Conservation (phyloP, 768 basidiomycete genomes). For the Austroboletus eburneus region DNA sequence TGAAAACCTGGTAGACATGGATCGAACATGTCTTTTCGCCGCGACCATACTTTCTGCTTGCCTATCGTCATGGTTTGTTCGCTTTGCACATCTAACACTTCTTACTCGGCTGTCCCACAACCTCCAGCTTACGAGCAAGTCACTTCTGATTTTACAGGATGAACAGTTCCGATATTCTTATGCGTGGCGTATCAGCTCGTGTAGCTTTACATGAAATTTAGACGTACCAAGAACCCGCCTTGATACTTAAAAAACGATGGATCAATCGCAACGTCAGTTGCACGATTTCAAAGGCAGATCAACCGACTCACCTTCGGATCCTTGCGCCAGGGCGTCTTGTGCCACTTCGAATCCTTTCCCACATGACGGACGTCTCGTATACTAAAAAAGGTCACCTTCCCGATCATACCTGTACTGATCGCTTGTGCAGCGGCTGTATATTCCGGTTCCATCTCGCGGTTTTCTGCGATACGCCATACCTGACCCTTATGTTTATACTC, state of each 20-base stretch:
- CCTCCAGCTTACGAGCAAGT: no score
- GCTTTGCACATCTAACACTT: no score
- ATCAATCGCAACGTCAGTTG: not conserved
- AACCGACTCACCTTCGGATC: conserved; percentile 62
- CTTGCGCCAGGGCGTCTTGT: conserved; percentile 81
- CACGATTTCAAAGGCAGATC: not conserved
- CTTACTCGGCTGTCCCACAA: no score
- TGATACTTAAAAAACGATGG: conserved; percentile 47
- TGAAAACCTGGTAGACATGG: no score
- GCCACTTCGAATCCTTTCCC: conserved; percentile 65
- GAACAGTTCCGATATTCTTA: no score
- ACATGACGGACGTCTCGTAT: conserved; percentile 49
- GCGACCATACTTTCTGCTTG: no score
- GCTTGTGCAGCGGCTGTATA: conserved; percentile 38
- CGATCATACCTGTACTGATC: conserved; percentile 61
- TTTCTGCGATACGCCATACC: conserved; percentile 81
- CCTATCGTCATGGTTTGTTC: no score
- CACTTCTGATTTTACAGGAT: no score
- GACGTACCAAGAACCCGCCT: conserved; percentile 75
- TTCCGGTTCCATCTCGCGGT: conserved; percentile 68
- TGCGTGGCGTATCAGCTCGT: no score
- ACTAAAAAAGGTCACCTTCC: conserved; percentile 66
- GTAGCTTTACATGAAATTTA: not conserved
- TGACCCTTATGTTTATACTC: conserved; percentile 63
- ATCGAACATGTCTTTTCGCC: no score